Evolutionary conservation across 305 asterid genomes (phyloP), one percentile per base, ranked within the genome.

Genomic region (Fraxinus nigra): DNA sequence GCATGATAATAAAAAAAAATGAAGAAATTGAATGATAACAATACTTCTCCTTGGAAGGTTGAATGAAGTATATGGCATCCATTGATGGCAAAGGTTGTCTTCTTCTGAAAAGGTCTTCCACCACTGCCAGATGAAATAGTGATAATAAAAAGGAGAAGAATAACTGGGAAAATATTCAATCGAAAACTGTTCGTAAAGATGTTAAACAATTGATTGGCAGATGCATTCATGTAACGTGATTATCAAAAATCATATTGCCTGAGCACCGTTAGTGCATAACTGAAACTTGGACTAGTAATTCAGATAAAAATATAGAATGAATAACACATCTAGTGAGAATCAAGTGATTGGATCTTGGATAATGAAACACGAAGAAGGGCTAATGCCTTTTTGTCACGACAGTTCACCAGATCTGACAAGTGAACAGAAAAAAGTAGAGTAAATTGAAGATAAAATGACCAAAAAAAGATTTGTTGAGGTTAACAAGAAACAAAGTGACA

Each of bases 41-140:
- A 81, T 93, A 95, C 99, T 93, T 97, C 87, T 94, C 98, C 88
- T 94, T 94, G 59, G 95, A 88, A 76, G 99, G 99, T 86, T 94
- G 98, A 77, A 97, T 90, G 90, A 91, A 97, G 85, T 97, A 97
- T 87, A 97, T 84, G 77, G 93, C 98, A 86, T 94, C 99, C 98
- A 94, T 85, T 78, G 97, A 89, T 24, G 99, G 98, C 89, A 97
- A 86, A 82, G 99, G 98, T 87, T 97, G 92, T 84, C 98, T 88
- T 86, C 98, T 89, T 90, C 93, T 92, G 67, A 92, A 94, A 86
- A 97, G 94, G 87, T 97, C 98, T 89, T 97, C 99, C 87, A 97
- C 99, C 99, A 94, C 98, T 97, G 93, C 84, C 82, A 69, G 81
- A 75, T 46, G 20, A 13, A 67, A 78, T 38, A 80, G 63, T 46